A percentile compares a stretch with the other conserved stretches of the same genome.
These are phyloP conservation scores for Boletus subparvulus DNA, from an alignment of 768 basidiomycete species.

Conservation along the genomic window DNA sequence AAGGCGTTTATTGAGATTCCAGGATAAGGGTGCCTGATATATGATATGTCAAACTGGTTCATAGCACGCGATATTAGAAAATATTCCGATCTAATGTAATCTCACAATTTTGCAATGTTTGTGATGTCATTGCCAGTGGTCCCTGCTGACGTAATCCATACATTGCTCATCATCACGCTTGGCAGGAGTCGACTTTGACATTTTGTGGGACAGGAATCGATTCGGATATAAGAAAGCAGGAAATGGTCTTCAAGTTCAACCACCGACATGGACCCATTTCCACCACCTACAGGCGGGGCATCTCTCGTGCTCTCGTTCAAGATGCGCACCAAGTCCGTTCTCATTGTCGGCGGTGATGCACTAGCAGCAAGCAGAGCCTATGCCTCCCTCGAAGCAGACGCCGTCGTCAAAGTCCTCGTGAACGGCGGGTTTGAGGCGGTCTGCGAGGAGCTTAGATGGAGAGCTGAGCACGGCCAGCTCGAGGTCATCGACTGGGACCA, in stretches of 20 bases:
- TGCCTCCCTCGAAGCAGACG: conserved; percentile 77
- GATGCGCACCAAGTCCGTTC: conserved; percentile 48
- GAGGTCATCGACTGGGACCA: conserved; percentile 54
- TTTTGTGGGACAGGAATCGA: neutral
- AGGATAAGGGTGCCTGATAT: too few relatives aligned
- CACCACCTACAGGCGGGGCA: conserved; percentile 54
- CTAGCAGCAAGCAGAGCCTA: conserved; percentile 86
- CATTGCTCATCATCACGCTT: too few relatives aligned
- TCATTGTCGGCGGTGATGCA: conserved; percentile 76
- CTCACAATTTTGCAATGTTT: too few relatives aligned
- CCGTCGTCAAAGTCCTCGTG: conserved; percentile 63
- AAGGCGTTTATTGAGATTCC: too few relatives aligned
- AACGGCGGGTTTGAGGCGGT: conserved; percentile 47
- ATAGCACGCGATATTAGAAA: too few relatives aligned
- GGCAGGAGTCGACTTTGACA: neutral
- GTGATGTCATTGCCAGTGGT: too few relatives aligned
- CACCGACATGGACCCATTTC: conserved; percentile 33
- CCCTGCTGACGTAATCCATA: too few relatives aligned
- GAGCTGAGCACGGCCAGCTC: conserved; percentile 56
- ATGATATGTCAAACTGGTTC: too few relatives aligned
- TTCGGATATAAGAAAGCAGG: neutral
- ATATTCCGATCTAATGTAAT: too few relatives aligned
- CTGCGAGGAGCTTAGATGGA: conserved; percentile 74
- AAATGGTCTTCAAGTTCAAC: neutral
- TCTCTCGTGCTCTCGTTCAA: conserved; percentile 80